Conservation (phyloP, 345 rosid species). For the Eucalyptus tenuipes region DNA sequence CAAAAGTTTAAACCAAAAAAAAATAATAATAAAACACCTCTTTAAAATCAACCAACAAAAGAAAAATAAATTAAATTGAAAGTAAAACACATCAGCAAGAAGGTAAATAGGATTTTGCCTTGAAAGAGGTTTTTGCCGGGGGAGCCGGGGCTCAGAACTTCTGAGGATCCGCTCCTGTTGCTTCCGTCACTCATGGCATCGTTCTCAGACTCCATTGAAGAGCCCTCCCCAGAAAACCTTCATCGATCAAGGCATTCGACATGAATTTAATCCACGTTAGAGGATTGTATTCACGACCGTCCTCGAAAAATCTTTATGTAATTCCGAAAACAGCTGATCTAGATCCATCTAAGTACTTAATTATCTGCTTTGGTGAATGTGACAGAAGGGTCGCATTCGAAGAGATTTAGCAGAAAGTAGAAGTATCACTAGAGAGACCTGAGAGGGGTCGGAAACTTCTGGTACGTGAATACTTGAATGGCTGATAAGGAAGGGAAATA, state of each 20-base stretch:
- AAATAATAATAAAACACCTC: not conserved
- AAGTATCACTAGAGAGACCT: not conserved
- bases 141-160: not conserved
- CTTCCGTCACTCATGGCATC: not conserved
- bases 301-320: not conserved
- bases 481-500: slow-evolving; percentile 92
- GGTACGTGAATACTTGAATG: slow-evolving; percentile 68
- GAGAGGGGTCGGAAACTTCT: slow-evolving; percentile 23
- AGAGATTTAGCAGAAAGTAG: not conserved
- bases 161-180: not conserved
- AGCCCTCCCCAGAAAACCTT: not conserved
- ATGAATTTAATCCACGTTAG: not conserved
- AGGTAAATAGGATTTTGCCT: not conserved
- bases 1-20: not conserved
- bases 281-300: not conserved
- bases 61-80: not conserved
- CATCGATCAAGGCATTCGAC: not conserved
- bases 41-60: not conserved
- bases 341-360: not conserved
- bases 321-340: not conserved
- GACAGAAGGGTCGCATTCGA: not conserved
- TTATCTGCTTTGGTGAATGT: not conserved
- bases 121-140: not conserved
- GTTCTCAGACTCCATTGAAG: not conserved
- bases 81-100: not conserved